Evolutionary conservation across 2,329 filamentous ascomycete species (phyloP).

Genomic region (Aschersonia sp.): DNA sequence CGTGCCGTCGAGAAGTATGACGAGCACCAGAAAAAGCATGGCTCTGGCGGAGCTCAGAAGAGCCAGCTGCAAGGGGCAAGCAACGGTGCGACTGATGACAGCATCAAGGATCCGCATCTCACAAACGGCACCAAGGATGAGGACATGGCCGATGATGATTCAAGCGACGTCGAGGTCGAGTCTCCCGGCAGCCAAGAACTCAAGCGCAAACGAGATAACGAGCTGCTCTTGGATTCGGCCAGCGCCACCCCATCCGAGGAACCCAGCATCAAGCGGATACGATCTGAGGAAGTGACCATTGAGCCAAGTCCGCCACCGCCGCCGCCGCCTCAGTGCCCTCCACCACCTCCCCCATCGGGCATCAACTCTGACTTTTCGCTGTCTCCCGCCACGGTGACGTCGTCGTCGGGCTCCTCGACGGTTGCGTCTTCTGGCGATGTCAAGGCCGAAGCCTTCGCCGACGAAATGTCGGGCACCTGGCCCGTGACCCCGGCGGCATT

Average conservation of each 20-base stretch:
- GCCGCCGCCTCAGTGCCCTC: constrained; percentile 26
- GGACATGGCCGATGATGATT: constrained; percentile 9
- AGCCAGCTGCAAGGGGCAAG: neutral
- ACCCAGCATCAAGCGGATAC: constrained; percentile 38
- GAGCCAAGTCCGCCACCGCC: constrained; percentile 28
- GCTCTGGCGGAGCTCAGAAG: constrained; percentile 1
- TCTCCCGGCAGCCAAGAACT: constrained; percentile 34
- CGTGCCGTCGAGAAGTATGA: constrained; percentile 67
- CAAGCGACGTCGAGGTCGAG: constrained; percentile 21
- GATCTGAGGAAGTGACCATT: constrained; percentile 26
- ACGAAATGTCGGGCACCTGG: constrained; percentile 13
- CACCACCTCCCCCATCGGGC: constrained; percentile 16
- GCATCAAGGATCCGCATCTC: neutral
- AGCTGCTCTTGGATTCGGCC: constrained; percentile 20
- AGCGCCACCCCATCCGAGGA: constrained; percentile 37
- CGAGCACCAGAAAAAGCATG: constrained; percentile 47
- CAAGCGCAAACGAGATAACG: constrained; percentile 49
- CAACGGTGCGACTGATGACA: neutral
- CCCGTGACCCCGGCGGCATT: constrained; percentile 3
- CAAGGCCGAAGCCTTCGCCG: constrained; percentile 15
- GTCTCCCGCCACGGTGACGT: constrained; percentile 6
- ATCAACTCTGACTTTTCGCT: constrained; percentile 8
- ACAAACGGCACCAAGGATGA: neutral
- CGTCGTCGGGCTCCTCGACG: constrained; percentile 5
- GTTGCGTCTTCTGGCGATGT: constrained; percentile 12